Conservation (phyloP, 441 rosid genomes). For the Bocquillonia castaneifolia region DNA sequence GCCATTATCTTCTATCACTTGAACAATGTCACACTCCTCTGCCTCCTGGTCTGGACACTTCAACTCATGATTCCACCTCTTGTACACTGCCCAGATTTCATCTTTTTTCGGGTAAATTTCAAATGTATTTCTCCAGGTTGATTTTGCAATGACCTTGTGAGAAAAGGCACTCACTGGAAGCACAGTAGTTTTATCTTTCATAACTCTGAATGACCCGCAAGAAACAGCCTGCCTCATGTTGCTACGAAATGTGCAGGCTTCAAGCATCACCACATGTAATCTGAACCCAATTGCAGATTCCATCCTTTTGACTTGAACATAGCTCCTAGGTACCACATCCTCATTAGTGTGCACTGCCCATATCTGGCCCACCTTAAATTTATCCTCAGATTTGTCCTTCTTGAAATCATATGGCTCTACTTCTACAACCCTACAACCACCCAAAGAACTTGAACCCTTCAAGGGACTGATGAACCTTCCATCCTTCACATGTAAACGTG, state of each 20-base stretch:
- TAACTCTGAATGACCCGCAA: slow-evolving; percentile 55
- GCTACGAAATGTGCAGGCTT: slow-evolving; percentile 29
- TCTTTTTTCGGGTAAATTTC: slow-evolving; percentile 49
- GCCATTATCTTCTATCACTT: slow-evolving; percentile 48
- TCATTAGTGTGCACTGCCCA: slow-evolving; percentile 70
- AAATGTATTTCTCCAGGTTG: slow-evolving; percentile 26
- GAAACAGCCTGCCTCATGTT: slow-evolving; percentile 38
- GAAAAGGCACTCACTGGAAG: slow-evolving; percentile 43
- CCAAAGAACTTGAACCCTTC: slow-evolving; percentile 21
- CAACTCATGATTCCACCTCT: slow-evolving; percentile 43
- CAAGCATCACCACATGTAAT: slow-evolving; percentile 50
- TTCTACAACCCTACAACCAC: slow-evolving; percentile 36
- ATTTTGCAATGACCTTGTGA: slow-evolving; percentile 40
- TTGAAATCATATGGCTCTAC: slow-evolving; percentile 48
- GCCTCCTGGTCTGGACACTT: slow-evolving; percentile 30
- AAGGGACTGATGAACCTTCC: slow-evolving; percentile 10
- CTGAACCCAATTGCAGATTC: slow-evolving; percentile 32
- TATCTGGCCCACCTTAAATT: slow-evolving; percentile 45
- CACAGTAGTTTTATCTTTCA: slow-evolving; percentile 23
- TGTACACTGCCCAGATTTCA: slow-evolving; percentile 72
- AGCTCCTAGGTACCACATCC: slow-evolving; percentile 68
- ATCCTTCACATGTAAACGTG: slow-evolving; percentile 3
- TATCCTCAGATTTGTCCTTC: slow-evolving; percentile 43
- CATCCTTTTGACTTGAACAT: slow-evolving; percentile 43
- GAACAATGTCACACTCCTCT: slow-evolving; percentile 56